Evolutionary conservation across 2,329 filamentous ascomycete genomes (phyloP), one percentile per base, ranked within the genome.

Genomic region (Golovinomyces cichoracearum): DNA sequence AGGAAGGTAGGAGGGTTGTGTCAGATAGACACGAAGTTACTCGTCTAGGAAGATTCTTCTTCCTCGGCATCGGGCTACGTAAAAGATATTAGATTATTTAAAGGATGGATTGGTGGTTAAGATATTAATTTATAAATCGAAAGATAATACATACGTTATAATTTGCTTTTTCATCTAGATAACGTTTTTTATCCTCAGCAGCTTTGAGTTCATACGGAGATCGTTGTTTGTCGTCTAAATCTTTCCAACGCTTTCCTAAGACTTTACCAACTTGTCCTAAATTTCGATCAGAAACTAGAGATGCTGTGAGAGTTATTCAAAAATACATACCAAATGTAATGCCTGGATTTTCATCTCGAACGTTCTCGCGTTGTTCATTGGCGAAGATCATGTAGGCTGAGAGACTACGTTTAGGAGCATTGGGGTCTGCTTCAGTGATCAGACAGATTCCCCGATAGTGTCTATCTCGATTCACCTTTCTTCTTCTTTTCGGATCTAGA

Each of bases 361-460:
- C 90, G 66, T 90, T 93, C 64, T 95, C 88, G 60, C 90, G 86
- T 70, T 94, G 84, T 69, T 95, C 90, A 63, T 95, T 95, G 76
- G 90, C 90, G 66, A 95, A 98, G 80, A 95, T 95, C 90, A 98
- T 98, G 78, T 98, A 98, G 55, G 90, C 90, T 48, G 90, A 95
- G 47, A 98, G 83, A 72, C 88, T 90, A 68, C 90, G 85, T 85
- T 95, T 98, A 65, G 90, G 90, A 52, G 86, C 88, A 69, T 94
- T 94, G 63, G 74, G 60, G 71, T 80, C 84, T 90, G 68, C 92
- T 93, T 19, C 0, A 22, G 19, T 25, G 51, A 54, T 46, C 54
- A 52, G 23, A 50, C 33, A 15, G n/a, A n/a, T n/a, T n/a, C n/a
- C n/a, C n/a, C n/a, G n/a, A n/a, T n/a, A n/a, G n/a, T n/a, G n/a